Base-by-base conservation (phyloP, 345 rosid species). In the Erysimum cheiranthoides region DNA sequence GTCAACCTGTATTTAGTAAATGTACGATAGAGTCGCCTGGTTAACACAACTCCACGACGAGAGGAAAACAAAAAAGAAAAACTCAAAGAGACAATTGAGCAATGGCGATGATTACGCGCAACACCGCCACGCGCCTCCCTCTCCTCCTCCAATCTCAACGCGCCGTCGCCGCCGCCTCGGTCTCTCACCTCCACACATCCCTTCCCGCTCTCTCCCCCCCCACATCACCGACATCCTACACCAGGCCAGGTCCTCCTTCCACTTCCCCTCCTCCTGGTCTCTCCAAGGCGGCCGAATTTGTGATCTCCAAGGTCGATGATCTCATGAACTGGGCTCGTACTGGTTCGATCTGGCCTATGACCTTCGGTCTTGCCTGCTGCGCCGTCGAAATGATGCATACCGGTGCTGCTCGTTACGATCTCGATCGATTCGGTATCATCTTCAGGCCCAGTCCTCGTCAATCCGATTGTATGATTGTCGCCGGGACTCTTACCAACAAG, bases 311-410 rank as follows among this genome's bases (percentile, higher is more conserved):
- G 82, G 97, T 94, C 10, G 98, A 94, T 62, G 96, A 92, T 74
- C 92, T 93, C 73, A 69, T 94, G 81, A 95, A 95, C 82, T 95
- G 91, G 90, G 94, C 95, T 53, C 96, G 98, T 31, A 87, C 94
- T 2, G 99, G 98, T 4, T 95, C 98, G 78, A 88, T 95, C 78
- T 95, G 99, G 99, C 99, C 99, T 68, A 95, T 95, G 99, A 92
- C 99, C 30, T 92, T 95, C 66, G 98, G 99, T 4, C 91, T 95
- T 21, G 99, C 99, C 13, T 90, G 98, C 85, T 95, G 99, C 81
- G 99, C 99, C 36, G 98, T 95, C 6, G 99, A 95, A 80, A 95
- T 95, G 98, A 95, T 95, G 99, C 99, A 95, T 83, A 80, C 99
- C 58, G 98, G 98, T 52, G 99, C 98, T 30, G 85, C 99, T 75